Evolutionary conservation across 495 filamentous ascomycete species (phyloP).

Genomic region (Eremomyces bilateralis): DNA sequence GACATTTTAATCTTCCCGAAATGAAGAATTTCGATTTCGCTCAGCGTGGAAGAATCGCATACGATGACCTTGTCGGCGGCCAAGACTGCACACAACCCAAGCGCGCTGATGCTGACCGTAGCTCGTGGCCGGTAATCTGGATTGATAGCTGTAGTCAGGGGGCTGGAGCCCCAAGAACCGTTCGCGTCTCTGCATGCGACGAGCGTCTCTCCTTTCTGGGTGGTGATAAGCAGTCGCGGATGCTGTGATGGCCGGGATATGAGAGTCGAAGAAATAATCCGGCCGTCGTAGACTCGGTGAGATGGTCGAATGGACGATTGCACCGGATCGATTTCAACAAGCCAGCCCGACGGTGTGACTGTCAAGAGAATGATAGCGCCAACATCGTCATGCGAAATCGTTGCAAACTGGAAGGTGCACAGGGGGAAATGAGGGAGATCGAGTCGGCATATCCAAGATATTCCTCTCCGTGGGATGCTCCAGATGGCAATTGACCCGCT

Average conservation of each 20-base stretch:
- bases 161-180: background rate
- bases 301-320: slow-evolving; percentile 9
- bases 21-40: slow-evolving; percentile 30
- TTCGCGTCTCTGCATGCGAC: background rate
- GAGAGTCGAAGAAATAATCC: background rate
- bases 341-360: slow-evolving; percentile 33
- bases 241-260: slow-evolving; percentile 1
- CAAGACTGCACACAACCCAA: background rate
- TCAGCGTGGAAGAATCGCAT: slow-evolving; percentile 26
- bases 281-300: slow-evolving; percentile 10
- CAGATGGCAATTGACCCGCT: slow-evolving; percentile 33
- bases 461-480: slow-evolving; percentile 29
- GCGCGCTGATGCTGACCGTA: background rate
- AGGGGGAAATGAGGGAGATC: slow-evolving; percentile 31
- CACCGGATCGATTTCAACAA: slow-evolving; percentile 26
- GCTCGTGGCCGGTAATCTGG: background rate
- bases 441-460: slow-evolving; percentile 22
- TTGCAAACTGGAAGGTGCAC: slow-evolving; percentile 34
- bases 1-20: slow-evolving; percentile 29
- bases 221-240: background rate
- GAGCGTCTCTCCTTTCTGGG: background rate
- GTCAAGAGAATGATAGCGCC: slow-evolving; percentile 23
- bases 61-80: slow-evolving; percentile 23
- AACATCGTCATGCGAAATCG: slow-evolving; percentile 6
- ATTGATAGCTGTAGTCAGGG: background rate